A percentile compares a stretch with the other conserved stretches of the same genome.
These are phyloP conservation scores for Vicia sativa DNA, from an alignment of 306 rosid species.

Conservation along the genomic window DNA sequence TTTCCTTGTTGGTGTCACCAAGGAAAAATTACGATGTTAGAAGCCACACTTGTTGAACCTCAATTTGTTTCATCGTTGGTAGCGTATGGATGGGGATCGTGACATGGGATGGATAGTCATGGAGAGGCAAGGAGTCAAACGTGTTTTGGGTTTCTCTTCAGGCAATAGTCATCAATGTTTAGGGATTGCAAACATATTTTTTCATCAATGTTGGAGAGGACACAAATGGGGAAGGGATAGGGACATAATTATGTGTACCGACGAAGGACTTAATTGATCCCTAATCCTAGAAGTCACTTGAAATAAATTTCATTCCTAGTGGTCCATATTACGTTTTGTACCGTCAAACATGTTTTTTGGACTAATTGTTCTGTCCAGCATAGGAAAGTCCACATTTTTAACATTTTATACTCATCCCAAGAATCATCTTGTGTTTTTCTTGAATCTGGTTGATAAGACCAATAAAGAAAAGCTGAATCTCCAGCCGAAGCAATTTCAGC, in stretches of 20 bases:
- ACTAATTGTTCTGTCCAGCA: neutral
- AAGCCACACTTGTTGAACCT: neutral
- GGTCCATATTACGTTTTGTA: neutral
- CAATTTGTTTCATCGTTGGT: neutral
- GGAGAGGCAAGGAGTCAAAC: too few species aligned
- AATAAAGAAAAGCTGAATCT: neutral
- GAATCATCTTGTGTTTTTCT: neutral
- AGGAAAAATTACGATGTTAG: neutral
- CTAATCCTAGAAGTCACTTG: neutral
- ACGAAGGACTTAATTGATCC: too few species aligned
- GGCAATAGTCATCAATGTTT: too few species aligned
- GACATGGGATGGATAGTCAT: too few species aligned
- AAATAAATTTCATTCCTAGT: neutral
- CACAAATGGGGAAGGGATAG: too few species aligned
- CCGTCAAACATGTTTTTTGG: constrained; percentile 9
- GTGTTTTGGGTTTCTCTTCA: too few species aligned
- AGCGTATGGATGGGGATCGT: too few species aligned
- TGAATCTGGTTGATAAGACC: neutral
- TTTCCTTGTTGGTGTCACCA: neutral
- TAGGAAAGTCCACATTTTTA: neutral
- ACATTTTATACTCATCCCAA: neutral
- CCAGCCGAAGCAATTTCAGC: neutral
- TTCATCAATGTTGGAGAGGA: too few species aligned
- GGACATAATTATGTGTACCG: too few species aligned
- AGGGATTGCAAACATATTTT: too few species aligned